phyloP scores from a whole-genome alignment of 352 stramenopile genomes.

The Pythium volutum region DNA sequence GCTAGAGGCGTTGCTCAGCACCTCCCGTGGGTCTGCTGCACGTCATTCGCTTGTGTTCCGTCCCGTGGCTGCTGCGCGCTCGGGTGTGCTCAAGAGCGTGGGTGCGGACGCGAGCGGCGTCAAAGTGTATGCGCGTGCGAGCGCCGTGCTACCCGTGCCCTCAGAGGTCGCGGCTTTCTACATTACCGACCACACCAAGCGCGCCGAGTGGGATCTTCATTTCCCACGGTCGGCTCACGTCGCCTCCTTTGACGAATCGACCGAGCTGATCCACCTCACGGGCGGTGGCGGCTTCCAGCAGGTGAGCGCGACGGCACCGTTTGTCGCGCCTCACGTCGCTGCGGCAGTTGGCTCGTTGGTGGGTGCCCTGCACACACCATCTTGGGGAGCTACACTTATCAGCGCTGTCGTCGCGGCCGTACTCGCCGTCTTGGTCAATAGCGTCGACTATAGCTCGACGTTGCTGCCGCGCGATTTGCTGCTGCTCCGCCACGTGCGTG shows the following conservation, averaged over 20 bases:
- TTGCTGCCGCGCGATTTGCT: slow-evolving; percentile 62
- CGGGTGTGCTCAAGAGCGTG: slow-evolving; percentile 62
- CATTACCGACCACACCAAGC: slow-evolving; percentile 61
- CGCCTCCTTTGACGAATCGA: slow-evolving; percentile 71
- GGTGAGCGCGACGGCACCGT: slow-evolving; percentile 40
- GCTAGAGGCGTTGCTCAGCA: slow-evolving; percentile 58
- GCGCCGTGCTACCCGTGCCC: slow-evolving; percentile 58
- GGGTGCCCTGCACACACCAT: slow-evolving; percentile 36
- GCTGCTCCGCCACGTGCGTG: slow-evolving; percentile 70
- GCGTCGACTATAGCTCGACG: slow-evolving; percentile 48
- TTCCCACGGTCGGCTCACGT: slow-evolving; percentile 63
- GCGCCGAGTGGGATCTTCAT: slow-evolving; percentile 75
- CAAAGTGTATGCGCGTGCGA: slow-evolving; percentile 55
- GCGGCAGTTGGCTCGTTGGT: slow-evolving; percentile 40
- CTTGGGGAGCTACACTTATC: slow-evolving; percentile 45
- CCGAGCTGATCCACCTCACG: slow-evolving; percentile 67
- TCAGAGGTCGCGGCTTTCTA: slow-evolving; percentile 64
- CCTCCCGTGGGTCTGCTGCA: slow-evolving; percentile 16
- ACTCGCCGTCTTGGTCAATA: slow-evolving; percentile 41
- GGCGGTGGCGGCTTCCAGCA: slow-evolving; percentile 49
- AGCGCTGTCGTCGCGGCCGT: slow-evolving; percentile 53
- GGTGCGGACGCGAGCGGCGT: slow-evolving; percentile 36
- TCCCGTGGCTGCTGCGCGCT: slow-evolving; percentile 42
- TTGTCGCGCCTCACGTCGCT: slow-evolving; percentile 51
- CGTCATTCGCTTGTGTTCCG: slow-evolving; percentile 55